Evolutionary conservation across 108 stramenopile genomes (phyloP), one percentile per base, ranked within the genome.

Genomic region (Skeletonema tropicum): DNA sequence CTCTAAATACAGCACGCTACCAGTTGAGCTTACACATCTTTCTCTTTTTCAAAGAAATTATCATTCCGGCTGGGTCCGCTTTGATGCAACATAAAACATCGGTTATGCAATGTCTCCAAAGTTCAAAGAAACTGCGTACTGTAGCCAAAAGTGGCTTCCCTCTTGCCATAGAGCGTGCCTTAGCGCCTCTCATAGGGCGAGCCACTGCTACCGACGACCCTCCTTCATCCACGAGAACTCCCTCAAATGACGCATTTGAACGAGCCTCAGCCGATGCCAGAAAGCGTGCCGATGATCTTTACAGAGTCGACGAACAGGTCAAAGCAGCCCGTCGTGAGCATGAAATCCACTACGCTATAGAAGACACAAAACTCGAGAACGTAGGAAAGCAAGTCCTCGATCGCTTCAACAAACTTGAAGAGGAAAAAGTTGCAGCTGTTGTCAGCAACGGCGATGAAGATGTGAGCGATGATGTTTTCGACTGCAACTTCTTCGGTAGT

Each of bases 321-420:
- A 15, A 45, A 4, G 42, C 15, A 45, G 15, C 15, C 15, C 42
- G 42, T n/a, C 15, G 4, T 5, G 3, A n/a, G 42, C 42, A 45
- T 15, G 42, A 45, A 45, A 4, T 5, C 42, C 42, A 45, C 42
- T 45, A 45, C 42, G 42, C 42, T n/a, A 4, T 45, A 0, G 42
- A 45, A 45, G 42, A n/a, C 15, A 45, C 3, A 2, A 45, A 4
- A 5, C 42, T 45, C 15, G 42, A 45, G 42, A 11, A 45, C 15
- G 42, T 5, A n/a, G 42, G 42, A 45, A 45, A 15, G 42, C 42
- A 45, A 45, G 42, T 45, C 11, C 42, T 45, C 15, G 15, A 45
- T 45, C 42, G 42, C 15, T 45, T 45, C 42, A 60, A 60, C 23
- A 32, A 60, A 14, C 59, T 60, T n/a, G 59, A 60, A 29, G 30